Percentiles rank a stretch among this genome's conserved stretches.
Conservation (phyloP, 1,139 yeast genomes). For the Citeromyces hawaiiensis region DNA sequence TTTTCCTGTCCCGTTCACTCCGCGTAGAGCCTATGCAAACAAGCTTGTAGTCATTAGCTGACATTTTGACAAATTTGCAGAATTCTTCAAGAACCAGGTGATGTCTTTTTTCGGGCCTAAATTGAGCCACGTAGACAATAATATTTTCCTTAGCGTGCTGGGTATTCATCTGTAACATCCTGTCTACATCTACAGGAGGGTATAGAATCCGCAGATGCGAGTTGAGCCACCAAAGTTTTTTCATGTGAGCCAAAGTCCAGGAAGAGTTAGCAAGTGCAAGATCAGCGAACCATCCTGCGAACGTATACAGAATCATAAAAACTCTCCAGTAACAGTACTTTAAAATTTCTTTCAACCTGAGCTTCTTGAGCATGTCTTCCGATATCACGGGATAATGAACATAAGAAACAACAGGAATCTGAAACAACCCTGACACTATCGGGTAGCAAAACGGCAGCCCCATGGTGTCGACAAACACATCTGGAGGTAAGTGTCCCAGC, state of each 20-base stretch:
- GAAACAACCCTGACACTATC: slow-evolving; percentile 34
- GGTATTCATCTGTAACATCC: slow-evolving; percentile 6
- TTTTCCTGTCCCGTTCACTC: slow-evolving; percentile 46
- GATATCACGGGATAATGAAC: slow-evolving; percentile 93
- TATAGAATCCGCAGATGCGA: slow-evolving; percentile 28
- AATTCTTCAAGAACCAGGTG: slow-evolving; percentile 52
- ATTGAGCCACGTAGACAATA: slow-evolving; percentile 78
- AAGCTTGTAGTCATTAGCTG: slow-evolving; percentile 23
- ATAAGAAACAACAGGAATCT: slow-evolving; percentile 72
- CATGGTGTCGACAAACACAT: slow-evolving; percentile 88
- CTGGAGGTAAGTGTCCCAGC: slow-evolving; percentile 57
- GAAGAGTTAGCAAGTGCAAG: slow-evolving; percentile 72
- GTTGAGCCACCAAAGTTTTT: slow-evolving; percentile 34
- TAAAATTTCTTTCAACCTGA: slow-evolving; percentile 19
- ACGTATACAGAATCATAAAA: slow-evolving; percentile 47
- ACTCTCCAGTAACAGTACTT: slow-evolving; percentile 64
- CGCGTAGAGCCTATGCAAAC: slow-evolving; percentile 81
- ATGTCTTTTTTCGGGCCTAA: slow-evolving; percentile 93
- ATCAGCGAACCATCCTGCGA: slow-evolving; percentile 54
- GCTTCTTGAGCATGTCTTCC: slow-evolving; percentile 63
- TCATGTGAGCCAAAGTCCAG: slow-evolving; percentile 79
- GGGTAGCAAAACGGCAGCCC: slow-evolving; percentile 87
- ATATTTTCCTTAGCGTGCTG: slow-evolving; percentile 30
- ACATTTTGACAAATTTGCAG: slow-evolving; percentile 24
- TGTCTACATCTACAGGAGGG: slow-evolving; percentile 30